These are phyloP conservation scores for Coriolopsis trogii DNA, from an alignment of 1,284 basidiomycete genomes.

Conservation along the genomic window DNA sequence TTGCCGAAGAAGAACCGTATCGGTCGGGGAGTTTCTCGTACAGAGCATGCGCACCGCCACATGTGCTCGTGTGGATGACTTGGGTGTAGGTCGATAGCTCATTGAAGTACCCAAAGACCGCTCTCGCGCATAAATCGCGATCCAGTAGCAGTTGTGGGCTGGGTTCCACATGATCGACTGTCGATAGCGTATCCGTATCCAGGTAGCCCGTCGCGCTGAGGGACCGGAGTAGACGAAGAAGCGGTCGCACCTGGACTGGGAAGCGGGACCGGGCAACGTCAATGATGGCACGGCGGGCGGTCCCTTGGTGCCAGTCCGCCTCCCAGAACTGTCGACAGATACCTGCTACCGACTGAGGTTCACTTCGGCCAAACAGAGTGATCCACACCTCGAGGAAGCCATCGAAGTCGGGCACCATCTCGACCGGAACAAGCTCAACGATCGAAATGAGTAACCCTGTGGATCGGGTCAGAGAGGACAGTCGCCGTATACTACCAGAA, in stretches of 20 bases:
- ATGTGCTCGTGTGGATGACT: slow-evolving; percentile 63
- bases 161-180: slow-evolving; percentile 47
- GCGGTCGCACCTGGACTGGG: slow-evolving; percentile 74
- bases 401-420: slow-evolving; percentile 74
- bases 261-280: slow-evolving; percentile 81
- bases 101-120: slow-evolving; percentile 77
- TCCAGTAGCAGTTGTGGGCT: slow-evolving; percentile 40
- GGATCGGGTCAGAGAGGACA: slow-evolving; percentile 18
- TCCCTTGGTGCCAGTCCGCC: slow-evolving; percentile 62
- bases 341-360: slow-evolving; percentile 64
- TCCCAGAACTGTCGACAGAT: slow-evolving; percentile 84
- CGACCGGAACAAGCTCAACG: slow-evolving; percentile 73
- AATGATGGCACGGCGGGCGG: slow-evolving; percentile 72
- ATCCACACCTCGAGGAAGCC: slow-evolving; percentile 78
- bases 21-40: slow-evolving; percentile 69
- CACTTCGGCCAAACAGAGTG: slow-evolving; percentile 78
- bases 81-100: slow-evolving; percentile 78
- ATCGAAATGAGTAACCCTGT: slow-evolving; percentile 72
- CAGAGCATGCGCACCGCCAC: slow-evolving; percentile 64
- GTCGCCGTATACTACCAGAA: neutral
- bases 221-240: slow-evolving; percentile 75
- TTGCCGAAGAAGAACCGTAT: slow-evolving; percentile 52
- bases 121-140: slow-evolving; percentile 56
- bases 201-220: slow-evolving; percentile 75
- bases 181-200: slow-evolving; percentile 66